These are phyloP conservation scores for Fusarium ambrosium DNA, from an alignment of 2,329 filamentous ascomycete species.

Conservation along the genomic window DNA sequence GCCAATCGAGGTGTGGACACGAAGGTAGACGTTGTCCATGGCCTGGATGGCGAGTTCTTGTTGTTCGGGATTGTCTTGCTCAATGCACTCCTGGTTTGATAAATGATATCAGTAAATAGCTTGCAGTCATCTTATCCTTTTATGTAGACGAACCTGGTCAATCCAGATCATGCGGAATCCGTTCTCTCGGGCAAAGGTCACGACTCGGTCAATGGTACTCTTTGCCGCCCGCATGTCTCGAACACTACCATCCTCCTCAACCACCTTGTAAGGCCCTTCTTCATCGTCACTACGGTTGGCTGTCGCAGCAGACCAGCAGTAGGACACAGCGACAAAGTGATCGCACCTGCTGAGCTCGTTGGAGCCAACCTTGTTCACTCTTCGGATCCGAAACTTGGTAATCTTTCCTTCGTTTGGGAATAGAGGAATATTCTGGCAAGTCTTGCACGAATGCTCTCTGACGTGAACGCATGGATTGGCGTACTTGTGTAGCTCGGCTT, in stretches of 20 bases:
- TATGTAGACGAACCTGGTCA: too few relatives aligned
- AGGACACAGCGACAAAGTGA: background rate
- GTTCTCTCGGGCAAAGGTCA: background rate
- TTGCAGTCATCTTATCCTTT: too few relatives aligned
- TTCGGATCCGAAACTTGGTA: background rate
- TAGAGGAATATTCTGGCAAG: background rate
- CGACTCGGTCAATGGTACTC: background rate
- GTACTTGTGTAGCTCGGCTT: background rate
- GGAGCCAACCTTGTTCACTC: background rate
- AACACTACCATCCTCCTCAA: background rate
- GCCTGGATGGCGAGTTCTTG: background rate
- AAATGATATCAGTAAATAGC: fast-evolving
- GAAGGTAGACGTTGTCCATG: background rate
- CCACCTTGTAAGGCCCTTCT: background rate
- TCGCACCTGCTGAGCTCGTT: background rate
- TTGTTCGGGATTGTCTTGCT: background rate
- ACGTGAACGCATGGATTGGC: background rate
- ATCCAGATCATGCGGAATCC: background rate
- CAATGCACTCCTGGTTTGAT: background rate
- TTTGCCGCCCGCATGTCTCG: background rate
- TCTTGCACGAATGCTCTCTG: background rate
- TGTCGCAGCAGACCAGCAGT: background rate
- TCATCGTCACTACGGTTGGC: background rate
- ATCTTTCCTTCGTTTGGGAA: background rate
- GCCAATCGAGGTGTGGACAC: background rate